Conservation (phyloP, 2,329 filamentous ascomycete species). For the Tolypocladium cylindrosporum region DNA sequence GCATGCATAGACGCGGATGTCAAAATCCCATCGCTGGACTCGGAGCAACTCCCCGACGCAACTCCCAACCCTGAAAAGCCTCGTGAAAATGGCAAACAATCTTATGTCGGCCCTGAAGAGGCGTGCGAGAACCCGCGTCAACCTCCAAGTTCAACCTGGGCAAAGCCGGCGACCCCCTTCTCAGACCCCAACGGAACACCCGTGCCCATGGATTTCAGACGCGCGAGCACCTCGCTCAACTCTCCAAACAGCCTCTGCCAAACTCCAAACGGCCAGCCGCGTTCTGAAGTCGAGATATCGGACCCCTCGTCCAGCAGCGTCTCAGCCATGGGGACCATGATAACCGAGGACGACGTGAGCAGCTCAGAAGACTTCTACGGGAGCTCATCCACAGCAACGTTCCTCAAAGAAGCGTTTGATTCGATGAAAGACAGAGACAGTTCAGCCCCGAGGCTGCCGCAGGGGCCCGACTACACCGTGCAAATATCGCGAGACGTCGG, state of each 20-base stretch:
- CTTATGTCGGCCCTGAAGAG: neutral
- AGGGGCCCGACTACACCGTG: neutral
- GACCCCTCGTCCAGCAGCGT: conserved; percentile 10
- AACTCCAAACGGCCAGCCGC: neutral
- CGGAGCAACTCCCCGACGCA: neutral
- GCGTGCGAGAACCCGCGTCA: neutral
- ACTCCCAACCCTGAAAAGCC: no score
- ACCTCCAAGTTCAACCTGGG: neutral
- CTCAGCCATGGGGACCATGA: conserved; percentile 26
- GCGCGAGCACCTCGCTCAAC: neutral
- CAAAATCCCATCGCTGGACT: neutral
- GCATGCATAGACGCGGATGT: neutral
- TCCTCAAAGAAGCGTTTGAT: conserved; percentile 26
- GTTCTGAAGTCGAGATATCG: neutral
- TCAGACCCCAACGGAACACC: neutral
- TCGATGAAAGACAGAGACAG: conserved; percentile 11
- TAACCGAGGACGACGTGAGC: conserved; percentile 18
- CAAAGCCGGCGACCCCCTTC: neutral
- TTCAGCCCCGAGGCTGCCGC: neutral
- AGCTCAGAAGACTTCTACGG: neutral
- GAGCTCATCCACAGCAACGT: conserved; percentile 17
- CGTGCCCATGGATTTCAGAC: neutral
- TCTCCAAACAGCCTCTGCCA: neutral
- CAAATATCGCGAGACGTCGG: neutral
- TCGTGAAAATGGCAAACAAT: neutral